Evolutionary conservation across 805 yeast species (phyloP).

Genomic region (Hanseniaspora opuntiae): DNA sequence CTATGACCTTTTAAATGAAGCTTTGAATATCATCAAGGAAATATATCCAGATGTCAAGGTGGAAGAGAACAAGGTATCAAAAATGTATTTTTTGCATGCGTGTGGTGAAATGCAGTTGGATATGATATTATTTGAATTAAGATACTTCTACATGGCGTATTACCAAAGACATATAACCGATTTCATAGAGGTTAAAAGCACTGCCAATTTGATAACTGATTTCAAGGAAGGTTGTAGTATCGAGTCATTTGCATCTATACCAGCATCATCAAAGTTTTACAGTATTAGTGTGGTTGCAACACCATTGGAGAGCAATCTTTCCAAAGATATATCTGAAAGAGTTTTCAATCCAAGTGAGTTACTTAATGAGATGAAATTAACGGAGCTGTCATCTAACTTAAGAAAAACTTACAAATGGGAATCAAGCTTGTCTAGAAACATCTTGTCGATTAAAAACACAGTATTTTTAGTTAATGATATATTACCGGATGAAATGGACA

Average conservation of each 20-base stretch:
- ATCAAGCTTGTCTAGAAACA: constrained; percentile 62
- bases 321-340: constrained; percentile 26
- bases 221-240: constrained; percentile 67
- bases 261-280: constrained; percentile 42
- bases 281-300: constrained; percentile 58
- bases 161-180: constrained; percentile 7
- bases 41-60: constrained; percentile 53
- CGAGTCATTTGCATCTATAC: constrained; percentile 54
- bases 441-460: constrained; percentile 69
- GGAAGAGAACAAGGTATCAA: constrained; percentile 67
- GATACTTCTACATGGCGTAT: constrained; percentile 34
- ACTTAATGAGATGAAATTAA: constrained; percentile 38
- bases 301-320: constrained; percentile 48
- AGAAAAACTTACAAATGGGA: constrained; percentile 63
- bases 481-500: constrained; percentile 55
- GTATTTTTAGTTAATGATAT: constrained; percentile 59
- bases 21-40: constrained; percentile 46
- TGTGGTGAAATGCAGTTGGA: constrained; percentile 84
- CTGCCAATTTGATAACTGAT: constrained; percentile 70
- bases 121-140: constrained; percentile 62
- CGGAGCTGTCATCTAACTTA: constrained; percentile 38
- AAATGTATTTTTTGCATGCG: constrained; percentile 69
- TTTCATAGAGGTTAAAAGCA: constrained; percentile 51
- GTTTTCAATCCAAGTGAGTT: not conserved
- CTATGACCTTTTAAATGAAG: constrained; percentile 57